These are phyloP conservation scores for Suillus paluster DNA, from an alignment of 768 basidiomycete species.

Conservation along the genomic window DNA sequence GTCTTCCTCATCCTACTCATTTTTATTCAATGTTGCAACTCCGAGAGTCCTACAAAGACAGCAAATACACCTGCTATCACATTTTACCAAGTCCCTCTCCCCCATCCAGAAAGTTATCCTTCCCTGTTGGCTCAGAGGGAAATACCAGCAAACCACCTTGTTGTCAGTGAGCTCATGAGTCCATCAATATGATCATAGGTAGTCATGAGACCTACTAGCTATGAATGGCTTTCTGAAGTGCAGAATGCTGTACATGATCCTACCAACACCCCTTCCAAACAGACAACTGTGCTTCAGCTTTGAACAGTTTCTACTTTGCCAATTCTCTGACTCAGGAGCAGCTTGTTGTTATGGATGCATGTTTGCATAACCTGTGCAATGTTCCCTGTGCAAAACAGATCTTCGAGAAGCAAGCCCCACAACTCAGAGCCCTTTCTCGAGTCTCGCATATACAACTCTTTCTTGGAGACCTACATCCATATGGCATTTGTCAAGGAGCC, in stretches of 20 bases:
- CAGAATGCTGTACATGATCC: slow-evolving; percentile 54
- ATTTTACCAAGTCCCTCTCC: slow-evolving; percentile 40
- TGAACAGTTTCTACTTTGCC: too few relatives aligned
- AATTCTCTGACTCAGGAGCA: too few relatives aligned
- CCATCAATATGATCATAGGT: too few relatives aligned
- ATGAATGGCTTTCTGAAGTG: slow-evolving; percentile 57
- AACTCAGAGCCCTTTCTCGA: slow-evolving; percentile 48
- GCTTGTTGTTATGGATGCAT: too few relatives aligned
- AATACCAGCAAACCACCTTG: slow-evolving; percentile 12
- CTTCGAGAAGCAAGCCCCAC: slow-evolving; percentile 53
- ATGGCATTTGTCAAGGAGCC: slow-evolving; percentile 57
- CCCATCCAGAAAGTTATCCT: slow-evolving; percentile 44
- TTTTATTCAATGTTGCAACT: too few relatives aligned
- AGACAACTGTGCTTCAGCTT: slow-evolving; percentile 43
- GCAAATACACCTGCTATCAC: too few relatives aligned
- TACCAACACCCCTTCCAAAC: slow-evolving; percentile 76
- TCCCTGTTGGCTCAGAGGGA: slow-evolving; percentile 39
- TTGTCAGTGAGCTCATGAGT: too few relatives aligned
- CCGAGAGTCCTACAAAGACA: too few relatives aligned
- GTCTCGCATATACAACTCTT: slow-evolving; percentile 59
- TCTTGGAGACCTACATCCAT: slow-evolving; percentile 66
- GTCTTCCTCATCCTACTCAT: too few relatives aligned
- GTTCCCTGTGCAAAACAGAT: slow-evolving; percentile 75
- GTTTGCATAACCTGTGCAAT: too few relatives aligned
- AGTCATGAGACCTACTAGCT: too few relatives aligned